These are phyloP conservation scores for Nigrograna mackinnonii DNA, from an alignment of 2,329 filamentous ascomycete genomes.

Conservation along the genomic window DNA sequence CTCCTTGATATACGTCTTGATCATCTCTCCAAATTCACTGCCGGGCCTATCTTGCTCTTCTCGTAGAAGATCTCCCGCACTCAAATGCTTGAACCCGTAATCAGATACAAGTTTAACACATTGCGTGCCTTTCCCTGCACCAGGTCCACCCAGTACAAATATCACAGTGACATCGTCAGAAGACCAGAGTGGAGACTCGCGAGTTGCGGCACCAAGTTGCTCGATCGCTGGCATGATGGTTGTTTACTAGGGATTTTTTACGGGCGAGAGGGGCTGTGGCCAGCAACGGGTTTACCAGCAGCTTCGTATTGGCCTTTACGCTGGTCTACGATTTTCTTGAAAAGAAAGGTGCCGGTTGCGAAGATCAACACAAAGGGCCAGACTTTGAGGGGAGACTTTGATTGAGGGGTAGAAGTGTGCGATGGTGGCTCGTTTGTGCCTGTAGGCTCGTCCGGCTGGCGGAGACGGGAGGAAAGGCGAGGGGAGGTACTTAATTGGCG, in stretches of 20 bases:
- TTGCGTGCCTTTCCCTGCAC: conserved; percentile 95
- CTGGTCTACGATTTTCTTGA: conserved; percentile 51
- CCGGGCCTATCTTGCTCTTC: conserved; percentile 89
- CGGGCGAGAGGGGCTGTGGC: conserved; percentile 38
- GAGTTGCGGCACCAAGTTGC: conserved; percentile 43
- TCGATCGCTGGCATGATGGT: conserved; percentile 43
- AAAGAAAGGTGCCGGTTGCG: conserved; percentile 47
- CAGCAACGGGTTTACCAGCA: conserved; percentile 26
- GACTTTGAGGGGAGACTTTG: conserved; percentile 45
- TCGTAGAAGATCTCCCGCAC: conserved; percentile 88
- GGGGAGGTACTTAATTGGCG: conserved; percentile 29
- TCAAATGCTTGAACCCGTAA: conserved; percentile 91
- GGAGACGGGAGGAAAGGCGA: conserved; percentile 29
- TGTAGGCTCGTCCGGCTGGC: conserved; percentile 37
- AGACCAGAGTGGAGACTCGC: conserved; percentile 72
- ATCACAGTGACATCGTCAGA: conserved; percentile 82
- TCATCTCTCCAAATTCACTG: conserved; percentile 88
- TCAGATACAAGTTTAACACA: conserved; percentile 84
- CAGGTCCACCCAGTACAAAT: conserved; percentile 94
- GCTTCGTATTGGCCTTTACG: conserved; percentile 42
- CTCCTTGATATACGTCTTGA: conserved; percentile 90
- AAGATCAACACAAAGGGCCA: conserved; percentile 54
- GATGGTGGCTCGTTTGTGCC: conserved; percentile 42
- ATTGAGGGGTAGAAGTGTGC: conserved; percentile 33
- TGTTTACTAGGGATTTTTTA: conserved; percentile 16